phyloP scores from a whole-genome alignment of 2,329 filamentous ascomycete genomes.

The Aspergillus texensis region DNA sequence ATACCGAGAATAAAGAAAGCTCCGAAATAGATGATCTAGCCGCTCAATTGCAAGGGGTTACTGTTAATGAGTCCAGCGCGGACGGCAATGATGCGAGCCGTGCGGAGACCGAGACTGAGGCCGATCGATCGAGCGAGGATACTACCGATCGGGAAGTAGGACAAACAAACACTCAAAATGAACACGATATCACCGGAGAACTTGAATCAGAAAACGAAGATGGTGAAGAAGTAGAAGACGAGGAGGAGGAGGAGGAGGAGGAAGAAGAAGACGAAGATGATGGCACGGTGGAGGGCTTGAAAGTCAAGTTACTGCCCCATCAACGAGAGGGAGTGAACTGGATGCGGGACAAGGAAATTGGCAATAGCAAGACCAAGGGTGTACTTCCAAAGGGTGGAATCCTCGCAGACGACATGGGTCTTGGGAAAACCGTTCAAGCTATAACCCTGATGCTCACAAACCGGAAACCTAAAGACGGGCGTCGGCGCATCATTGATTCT shows the following conservation, averaged over 20 bases:
- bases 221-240: slow-evolving; percentile 34
- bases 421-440: slow-evolving; percentile 95
- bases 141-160: slow-evolving; percentile 46
- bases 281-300: slow-evolving; percentile 75
- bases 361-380: slow-evolving; percentile 76
- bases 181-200: slow-evolving; percentile 24
- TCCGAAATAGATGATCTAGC: slow-evolving; percentile 46
- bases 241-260: slow-evolving; percentile 33
- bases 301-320: slow-evolving; percentile 86
- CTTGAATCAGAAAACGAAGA: slow-evolving; percentile 45
- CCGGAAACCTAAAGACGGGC: slow-evolving; percentile 62
- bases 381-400: slow-evolving; percentile 88
- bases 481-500: slow-evolving; percentile 38
- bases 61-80: slow-evolving; percentile 37
- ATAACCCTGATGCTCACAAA: slow-evolving; percentile 87
- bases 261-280: slow-evolving; percentile 59
- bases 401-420: slow-evolving; percentile 90
- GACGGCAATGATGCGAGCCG: slow-evolving; percentile 42
- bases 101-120: slow-evolving; percentile 45
- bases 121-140: slow-evolving; percentile 48
- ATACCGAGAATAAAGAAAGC: slow-evolving; percentile 26
- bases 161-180: slow-evolving; percentile 65
- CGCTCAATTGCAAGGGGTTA: slow-evolving; percentile 46
- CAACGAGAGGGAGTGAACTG: slow-evolving; percentile 92
- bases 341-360: slow-evolving; percentile 93